These are phyloP conservation scores for Termitomyces heimii DNA, from an alignment of 768 basidiomycete species.

Conservation along the genomic window DNA sequence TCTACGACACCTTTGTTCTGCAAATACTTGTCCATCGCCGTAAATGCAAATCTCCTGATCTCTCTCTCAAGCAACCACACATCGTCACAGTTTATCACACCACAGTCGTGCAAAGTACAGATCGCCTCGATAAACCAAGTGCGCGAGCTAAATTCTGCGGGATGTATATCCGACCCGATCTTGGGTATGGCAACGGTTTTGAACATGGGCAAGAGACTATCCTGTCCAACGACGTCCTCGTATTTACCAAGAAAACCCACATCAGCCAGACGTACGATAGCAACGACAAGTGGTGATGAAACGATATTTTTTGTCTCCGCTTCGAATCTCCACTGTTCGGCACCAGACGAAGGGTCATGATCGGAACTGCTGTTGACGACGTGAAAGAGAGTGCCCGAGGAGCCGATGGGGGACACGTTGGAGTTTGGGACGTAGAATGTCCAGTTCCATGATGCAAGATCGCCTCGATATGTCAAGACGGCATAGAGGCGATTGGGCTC, in stretches of 20 bases:
- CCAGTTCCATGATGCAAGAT: constrained; percentile 46
- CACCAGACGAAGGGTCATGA: constrained; percentile 8
- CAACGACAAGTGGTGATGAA: constrained; percentile 35
- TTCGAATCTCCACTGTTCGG: constrained; percentile 33
- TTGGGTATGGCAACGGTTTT: constrained; percentile 34
- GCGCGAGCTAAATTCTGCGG: constrained; percentile 36
- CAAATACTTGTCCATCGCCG: constrained; percentile 43
- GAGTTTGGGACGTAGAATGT: constrained; percentile 41
- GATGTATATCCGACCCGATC: constrained; percentile 18
- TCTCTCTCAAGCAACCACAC: constrained; percentile 42
- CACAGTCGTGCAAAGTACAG: constrained; percentile 40
- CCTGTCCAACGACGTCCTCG: constrained; percentile 35
- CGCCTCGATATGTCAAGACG: constrained; percentile 38
- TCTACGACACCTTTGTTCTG: constrained; percentile 32
- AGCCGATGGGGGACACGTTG: constrained; percentile 31
- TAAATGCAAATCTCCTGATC: constrained; percentile 38
- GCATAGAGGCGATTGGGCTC: constrained; percentile 37
- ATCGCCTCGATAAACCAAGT: constrained; percentile 46
- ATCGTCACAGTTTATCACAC: constrained; percentile 42
- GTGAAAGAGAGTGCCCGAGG: constrained; percentile 38
- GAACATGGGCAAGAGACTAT: constrained; percentile 38
- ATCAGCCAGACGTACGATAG: constrained; percentile 37
- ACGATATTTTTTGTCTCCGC: constrained; percentile 30
- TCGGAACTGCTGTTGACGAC: constrained; percentile 28
- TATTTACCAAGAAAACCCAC: constrained; percentile 36